Base-by-base conservation (phyloP, 2,329 filamentous ascomycete genomes). In the Cladophialophora immunda region DNA sequence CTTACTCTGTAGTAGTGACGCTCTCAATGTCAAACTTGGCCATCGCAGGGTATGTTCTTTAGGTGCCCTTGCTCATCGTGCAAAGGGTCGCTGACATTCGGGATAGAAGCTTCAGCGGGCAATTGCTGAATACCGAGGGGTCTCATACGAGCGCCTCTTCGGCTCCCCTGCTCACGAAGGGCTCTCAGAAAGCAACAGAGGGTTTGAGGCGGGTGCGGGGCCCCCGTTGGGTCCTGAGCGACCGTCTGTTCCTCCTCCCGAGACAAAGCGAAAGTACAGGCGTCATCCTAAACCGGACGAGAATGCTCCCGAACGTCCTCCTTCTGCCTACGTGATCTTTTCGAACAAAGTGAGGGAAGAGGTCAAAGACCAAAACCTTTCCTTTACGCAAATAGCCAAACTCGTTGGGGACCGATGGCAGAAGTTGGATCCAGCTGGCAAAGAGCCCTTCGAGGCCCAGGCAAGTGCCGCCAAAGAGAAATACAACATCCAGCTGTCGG, bases 371-470 rank as follows among this genome's bases (percentile, higher is more conserved):
- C 88, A 91, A 66, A 91, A 90, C 56, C 80, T 94, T 4, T 91
- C 89, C 0, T 95, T 95, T 73, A 93, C 91, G 1, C 91, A 94
- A 74, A 93, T 94, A 69, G 92, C 92, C 11, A 94, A 94, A 74
- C 81, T 93, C 0, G 92, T 94, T 0, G 92, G 92, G 6, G 91
- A 94, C 75, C 87, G 91, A 74, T 94, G 92, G 92, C 92, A 94
- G 75, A 89, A 87, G 60, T 79, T 94, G 8, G 82, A 86, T 1
- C 83, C 87, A 0, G 78, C 82, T 0, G 89, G 92, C 71, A 91
- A 92, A 73, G 91, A 93, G 74, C 83, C 85, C 0, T 94, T 86
- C 72, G 92, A 94, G 76, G 85, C 85, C 45, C 88, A 91, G 74
- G 91, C 92, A 27, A 89, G 89, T 66, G 79, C 84, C 17, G 89